Base-by-base conservation (phyloP, 2,329 filamentous ascomycete genomes). In the Penicillium crustosum region DNA sequence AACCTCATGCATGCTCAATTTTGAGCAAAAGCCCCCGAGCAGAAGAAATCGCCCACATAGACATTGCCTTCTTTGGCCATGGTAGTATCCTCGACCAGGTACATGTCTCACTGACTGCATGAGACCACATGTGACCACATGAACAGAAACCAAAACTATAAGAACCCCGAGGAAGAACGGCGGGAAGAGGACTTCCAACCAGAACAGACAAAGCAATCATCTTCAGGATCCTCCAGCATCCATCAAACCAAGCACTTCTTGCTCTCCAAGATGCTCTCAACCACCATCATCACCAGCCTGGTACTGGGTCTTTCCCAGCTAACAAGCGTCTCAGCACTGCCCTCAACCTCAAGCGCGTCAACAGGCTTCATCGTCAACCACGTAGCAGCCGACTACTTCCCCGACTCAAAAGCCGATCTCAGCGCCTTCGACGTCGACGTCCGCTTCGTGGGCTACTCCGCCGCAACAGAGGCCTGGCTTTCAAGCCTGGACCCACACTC, bases 351-450 rank as follows among this genome's bases (percentile, higher is more conserved):
- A 43, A 3, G 5, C 8, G 13, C 36, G 0, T 13, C 19, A 6
- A 25, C 38, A 3, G 9, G 12, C 38, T 43, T 52, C 39, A 43
- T 25, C n/a, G 13, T 52, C 8, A 52, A 13, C 49, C 49, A 52
- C 27, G n/a, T 25, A 23, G 49, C 38, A 19, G 42, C 29, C 1
- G 49, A 55, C 45, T 56, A 56, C 25, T 56, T 56, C 47, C 53
- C 45, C 0, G 4, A 51, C 27, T 23, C 53, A 2, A 56, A 56
- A 17, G 23, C 12, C 31, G 39, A 56, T 17, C 53, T 51, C 1
- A 51, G 31, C 39, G 21, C 39, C 38, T 56, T 51, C 39, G 39
- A 56, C 31, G 41, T 56, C n/a, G 39, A 51, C 21, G 53, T 43
- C 53, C 49, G 42, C 39, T 56, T 23, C 21, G 39, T 42, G 8